These are phyloP conservation scores for Hibiscus syriacus DNA, from an alignment of 345 rosid species.

Conservation along the genomic window DNA sequence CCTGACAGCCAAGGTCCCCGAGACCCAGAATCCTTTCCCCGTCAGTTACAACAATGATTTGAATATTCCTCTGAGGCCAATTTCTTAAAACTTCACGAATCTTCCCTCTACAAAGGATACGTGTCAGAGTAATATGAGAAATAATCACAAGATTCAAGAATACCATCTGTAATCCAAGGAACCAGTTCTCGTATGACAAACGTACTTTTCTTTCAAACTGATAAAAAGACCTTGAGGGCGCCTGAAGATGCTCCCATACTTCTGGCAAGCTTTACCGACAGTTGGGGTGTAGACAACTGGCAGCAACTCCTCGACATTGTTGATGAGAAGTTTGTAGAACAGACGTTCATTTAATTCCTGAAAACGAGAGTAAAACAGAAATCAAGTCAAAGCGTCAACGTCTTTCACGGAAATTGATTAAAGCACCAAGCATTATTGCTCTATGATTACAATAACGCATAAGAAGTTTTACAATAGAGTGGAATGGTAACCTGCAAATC, in stretches of 20 bases:
- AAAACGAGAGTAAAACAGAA: neutral
- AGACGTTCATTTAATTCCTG: neutral
- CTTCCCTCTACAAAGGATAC: slow-evolving; percentile 14
- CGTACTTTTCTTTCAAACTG: neutral
- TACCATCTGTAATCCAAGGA: neutral
- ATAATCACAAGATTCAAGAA: neutral
- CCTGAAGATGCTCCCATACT: neutral
- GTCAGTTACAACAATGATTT: no score
- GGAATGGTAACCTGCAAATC: slow-evolving; percentile 66
- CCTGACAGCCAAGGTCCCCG: slow-evolving; percentile 98
- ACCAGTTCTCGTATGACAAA: neutral
- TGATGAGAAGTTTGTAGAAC: neutral
- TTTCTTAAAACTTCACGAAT: slow-evolving; percentile 80
- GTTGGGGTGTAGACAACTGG: neutral
- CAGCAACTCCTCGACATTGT: neutral
- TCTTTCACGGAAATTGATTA: slow-evolving; percentile 1
- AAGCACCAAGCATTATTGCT: neutral
- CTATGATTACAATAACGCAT: no score
- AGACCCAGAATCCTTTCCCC: slow-evolving; percentile 94
- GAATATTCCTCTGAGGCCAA: slow-evolving; percentile 93
- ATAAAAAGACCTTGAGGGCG: neutral
- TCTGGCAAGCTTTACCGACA: neutral
- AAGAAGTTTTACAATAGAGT: no score
- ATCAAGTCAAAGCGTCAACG: slow-evolving; percentile 8
- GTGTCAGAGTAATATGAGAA: neutral